Conservation (phyloP, 2,329 filamentous ascomycete genomes). For the Xylaria hypoxylon region DNA sequence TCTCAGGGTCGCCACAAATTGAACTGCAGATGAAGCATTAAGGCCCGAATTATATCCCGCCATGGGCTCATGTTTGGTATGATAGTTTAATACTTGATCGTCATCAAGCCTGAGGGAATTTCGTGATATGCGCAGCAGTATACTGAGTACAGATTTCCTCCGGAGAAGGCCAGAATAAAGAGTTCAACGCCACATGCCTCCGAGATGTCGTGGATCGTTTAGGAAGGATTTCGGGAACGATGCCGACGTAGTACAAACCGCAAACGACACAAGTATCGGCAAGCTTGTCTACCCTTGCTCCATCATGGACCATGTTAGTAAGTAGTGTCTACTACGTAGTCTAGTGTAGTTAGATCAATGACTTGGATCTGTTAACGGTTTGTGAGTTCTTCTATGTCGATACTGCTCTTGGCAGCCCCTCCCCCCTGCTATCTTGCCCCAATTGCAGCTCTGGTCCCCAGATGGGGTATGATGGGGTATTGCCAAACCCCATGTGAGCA, state of each 20-base stretch:
- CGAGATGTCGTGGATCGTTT: slow-evolving; percentile 15
- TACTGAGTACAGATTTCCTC: slow-evolving; percentile 45
- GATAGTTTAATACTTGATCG: slow-evolving; percentile 39
- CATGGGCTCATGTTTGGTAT: slow-evolving; percentile 34
- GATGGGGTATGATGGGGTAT: slow-evolving; percentile 44
- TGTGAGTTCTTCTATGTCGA: slow-evolving; percentile 36
- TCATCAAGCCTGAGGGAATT: slow-evolving; percentile 18
- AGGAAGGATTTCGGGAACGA: slow-evolving; percentile 33
- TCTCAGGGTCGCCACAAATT: slow-evolving; percentile 18
- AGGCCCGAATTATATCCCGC: slow-evolving; percentile 36
- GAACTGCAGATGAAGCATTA: slow-evolving; percentile 27
- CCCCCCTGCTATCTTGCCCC: slow-evolving; percentile 34
- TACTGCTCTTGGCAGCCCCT: slow-evolving; percentile 22
- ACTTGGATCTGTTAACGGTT: slow-evolving; percentile 43
- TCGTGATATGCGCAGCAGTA: slow-evolving; percentile 11
- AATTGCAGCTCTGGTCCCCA: slow-evolving; percentile 34
- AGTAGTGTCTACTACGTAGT: slow-evolving; percentile 17
- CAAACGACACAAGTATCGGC: slow-evolving; percentile 16
- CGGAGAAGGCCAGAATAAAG: slow-evolving; percentile 40
- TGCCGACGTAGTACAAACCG: slow-evolving; percentile 33
- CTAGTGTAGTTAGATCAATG: slow-evolving; percentile 39
- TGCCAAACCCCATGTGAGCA: slow-evolving; percentile 43
- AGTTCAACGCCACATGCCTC: slow-evolving; percentile 33
- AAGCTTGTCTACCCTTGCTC: slow-evolving; percentile 19
- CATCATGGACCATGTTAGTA: slow-evolving; percentile 8